Conservation (phyloP, 2,329 filamentous ascomycete species). For the Aspergillus sp. region DNA sequence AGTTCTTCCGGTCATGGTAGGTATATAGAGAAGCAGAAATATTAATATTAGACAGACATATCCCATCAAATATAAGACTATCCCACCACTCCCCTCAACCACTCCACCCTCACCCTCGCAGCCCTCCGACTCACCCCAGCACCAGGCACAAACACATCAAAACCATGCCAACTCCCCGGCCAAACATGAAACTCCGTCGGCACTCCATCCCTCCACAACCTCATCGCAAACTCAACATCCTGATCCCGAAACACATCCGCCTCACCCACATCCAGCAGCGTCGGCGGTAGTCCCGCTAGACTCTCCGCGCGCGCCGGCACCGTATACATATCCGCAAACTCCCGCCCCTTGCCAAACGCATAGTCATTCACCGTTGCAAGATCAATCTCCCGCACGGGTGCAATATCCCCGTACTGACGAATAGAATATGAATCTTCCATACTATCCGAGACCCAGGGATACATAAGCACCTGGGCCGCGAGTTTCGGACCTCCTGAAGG, state of each 20-base stretch:
- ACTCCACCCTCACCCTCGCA: background rate
- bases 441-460: constrained; percentile 20
- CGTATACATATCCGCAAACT: constrained; percentile 12
- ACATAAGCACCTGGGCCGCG: constrained; percentile 17
- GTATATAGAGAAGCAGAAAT: no score
- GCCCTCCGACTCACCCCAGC: constrained; percentile 3
- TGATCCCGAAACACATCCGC: constrained; percentile 17
- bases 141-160: constrained; percentile 15
- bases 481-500: constrained; percentile 18
- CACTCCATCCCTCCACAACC: constrained; percentile 11
- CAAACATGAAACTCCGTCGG: constrained; percentile 15
- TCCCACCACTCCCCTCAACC: background rate
- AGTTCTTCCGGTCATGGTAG: no score
- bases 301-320: constrained; percentile 7
- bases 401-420: constrained; percentile 11
- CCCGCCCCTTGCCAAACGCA: constrained; percentile 23
- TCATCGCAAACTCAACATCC: constrained; percentile 10
- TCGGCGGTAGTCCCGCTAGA: constrained; percentile 7
- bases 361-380: background rate
- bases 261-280: constrained; percentile 16
- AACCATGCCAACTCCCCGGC: constrained; percentile 17
- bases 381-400: background rate
- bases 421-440: constrained; percentile 7
- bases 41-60: no score
- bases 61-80: background rate